Conservation (phyloP, 495 filamentous ascomycete species). For the Sporormia fimetaria region DNA sequence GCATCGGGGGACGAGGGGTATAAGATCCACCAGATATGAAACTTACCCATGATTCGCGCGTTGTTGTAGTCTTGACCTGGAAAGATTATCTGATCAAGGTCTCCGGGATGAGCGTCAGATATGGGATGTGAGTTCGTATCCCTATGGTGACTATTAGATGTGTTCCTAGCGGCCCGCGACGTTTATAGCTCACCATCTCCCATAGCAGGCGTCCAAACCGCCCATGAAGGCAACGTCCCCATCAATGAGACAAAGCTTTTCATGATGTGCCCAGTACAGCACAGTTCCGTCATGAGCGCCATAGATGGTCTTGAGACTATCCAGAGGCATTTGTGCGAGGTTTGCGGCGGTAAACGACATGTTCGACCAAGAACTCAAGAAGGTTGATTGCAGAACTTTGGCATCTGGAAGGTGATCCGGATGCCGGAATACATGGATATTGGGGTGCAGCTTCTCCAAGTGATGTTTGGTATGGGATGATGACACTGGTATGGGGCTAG, state of each 20-base stretch:
- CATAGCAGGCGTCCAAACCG: constrained; percentile 57
- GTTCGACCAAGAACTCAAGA: constrained; percentile 42
- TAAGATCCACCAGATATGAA: too few species aligned
- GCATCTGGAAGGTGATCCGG: constrained; percentile 78
- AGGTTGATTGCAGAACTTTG: constrained; percentile 42
- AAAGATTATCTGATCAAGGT: constrained; percentile 65
- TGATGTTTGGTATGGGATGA: constrained; percentile 77
- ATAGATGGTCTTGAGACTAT: constrained; percentile 64
- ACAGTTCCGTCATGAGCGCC: constrained; percentile 70
- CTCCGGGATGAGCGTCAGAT: constrained; percentile 71
- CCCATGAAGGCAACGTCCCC: constrained; percentile 83
- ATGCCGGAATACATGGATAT: constrained; percentile 85
- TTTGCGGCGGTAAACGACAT: constrained; percentile 41
- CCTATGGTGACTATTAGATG: too few species aligned
- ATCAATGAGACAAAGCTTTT: constrained; percentile 83
- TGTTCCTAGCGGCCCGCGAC: too few species aligned
- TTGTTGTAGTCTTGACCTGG: constrained; percentile 96
- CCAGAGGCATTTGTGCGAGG: constrained; percentile 48
- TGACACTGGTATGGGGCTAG: constrained; percentile 48
- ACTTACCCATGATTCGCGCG: constrained; percentile 38
- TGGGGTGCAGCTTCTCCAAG: constrained; percentile 67
- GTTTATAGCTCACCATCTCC: too few species aligned
- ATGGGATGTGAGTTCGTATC: constrained; percentile 60
- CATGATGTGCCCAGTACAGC: constrained; percentile 92
- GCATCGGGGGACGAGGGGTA: too few species aligned